Evolutionary conservation across 2,329 filamentous ascomycete species (phyloP).

Genomic region (Colletotrichum falcatum): DNA sequence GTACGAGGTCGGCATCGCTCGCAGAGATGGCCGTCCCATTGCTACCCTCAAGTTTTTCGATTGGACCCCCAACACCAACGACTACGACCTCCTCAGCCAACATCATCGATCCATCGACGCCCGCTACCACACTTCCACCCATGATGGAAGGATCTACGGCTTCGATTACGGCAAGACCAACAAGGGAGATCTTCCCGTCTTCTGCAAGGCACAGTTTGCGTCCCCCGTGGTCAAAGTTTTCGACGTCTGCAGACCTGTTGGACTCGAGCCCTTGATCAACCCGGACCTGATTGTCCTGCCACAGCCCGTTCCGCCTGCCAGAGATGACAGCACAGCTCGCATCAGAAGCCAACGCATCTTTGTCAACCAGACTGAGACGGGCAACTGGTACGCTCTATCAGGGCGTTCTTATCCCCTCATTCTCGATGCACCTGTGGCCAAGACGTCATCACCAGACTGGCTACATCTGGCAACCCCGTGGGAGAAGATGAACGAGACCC

Average conservation of each 20-base stretch:
- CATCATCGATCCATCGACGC: slow-evolving; percentile 85
- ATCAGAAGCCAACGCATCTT: slow-evolving; percentile 77
- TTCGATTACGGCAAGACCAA: slow-evolving; percentile 69
- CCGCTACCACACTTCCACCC: slow-evolving; percentile 87
- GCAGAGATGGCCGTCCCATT: slow-evolving; percentile 78
- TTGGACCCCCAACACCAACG: slow-evolving; percentile 93
- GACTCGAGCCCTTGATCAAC: slow-evolving; percentile 71
- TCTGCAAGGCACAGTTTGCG: slow-evolving; percentile 65
- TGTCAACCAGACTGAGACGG: slow-evolving; percentile 86
- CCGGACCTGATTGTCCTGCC: slow-evolving; percentile 86
- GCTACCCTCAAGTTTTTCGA: slow-evolving; percentile 94
- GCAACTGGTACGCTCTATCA: slow-evolving; percentile 94
- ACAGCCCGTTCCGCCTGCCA: slow-evolving; percentile 78
- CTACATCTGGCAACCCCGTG: slow-evolving; percentile 57
- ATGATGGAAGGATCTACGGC: slow-evolving; percentile 86
- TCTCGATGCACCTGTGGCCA: slow-evolving; percentile 70
- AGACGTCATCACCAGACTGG: slow-evolving; percentile 60
- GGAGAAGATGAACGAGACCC: slow-evolving; percentile 56
- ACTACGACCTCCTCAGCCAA: slow-evolving; percentile 87
- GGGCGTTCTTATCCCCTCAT: slow-evolving; percentile 88
- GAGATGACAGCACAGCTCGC: slow-evolving; percentile 61
- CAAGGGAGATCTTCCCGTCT: slow-evolving; percentile 63
- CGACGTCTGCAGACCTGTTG: slow-evolving; percentile 81
- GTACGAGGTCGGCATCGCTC: slow-evolving; percentile 89
- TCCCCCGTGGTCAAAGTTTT: slow-evolving; percentile 86